A percentile compares a stretch with the other conserved stretches of the same genome.
phyloP scores from a whole-genome alignment of 164 flowering plant genomes.

The Euptelea pleiosperma region DNA sequence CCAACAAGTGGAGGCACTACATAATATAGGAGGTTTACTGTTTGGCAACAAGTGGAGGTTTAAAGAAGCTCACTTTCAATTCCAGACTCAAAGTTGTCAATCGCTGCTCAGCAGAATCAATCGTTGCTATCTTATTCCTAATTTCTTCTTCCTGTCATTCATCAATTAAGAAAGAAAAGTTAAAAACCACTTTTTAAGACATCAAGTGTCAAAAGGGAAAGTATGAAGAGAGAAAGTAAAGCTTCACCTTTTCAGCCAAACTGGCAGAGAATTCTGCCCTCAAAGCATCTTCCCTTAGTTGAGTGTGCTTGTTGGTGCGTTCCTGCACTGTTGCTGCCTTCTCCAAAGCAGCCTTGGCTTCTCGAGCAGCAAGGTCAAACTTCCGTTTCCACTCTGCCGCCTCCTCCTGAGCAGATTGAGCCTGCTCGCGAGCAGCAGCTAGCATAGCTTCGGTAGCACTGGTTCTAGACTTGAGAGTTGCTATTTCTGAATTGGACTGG shows the following conservation, averaged over 20 bases:
- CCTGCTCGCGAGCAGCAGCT: conserved; percentile 88
- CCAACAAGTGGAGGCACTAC: not conserved
- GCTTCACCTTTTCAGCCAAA: conserved; percentile 69
- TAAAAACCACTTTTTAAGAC: not conserved
- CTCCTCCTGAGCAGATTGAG: conserved; percentile 86
- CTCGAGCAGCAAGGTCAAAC: conserved; percentile 78
- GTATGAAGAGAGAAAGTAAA: conserved; percentile 9
- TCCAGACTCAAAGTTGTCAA: conserved; percentile 67
- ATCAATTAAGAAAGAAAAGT: conserved; percentile 9
- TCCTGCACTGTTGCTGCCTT: conserved; percentile 88
- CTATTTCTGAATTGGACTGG: conserved; percentile 61
- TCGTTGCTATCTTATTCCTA: conserved; percentile 58
- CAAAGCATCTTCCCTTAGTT: conserved; percentile 73
- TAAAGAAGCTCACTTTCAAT: conserved; percentile 52
- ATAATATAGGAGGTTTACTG: not conserved
- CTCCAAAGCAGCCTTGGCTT: conserved; percentile 85
- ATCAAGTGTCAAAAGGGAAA: not conserved
- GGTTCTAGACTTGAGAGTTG: conserved; percentile 61
- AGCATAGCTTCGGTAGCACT: conserved; percentile 91
- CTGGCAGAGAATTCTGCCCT: conserved; percentile 60
- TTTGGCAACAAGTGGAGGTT: not conserved
- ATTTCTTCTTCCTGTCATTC: conserved; percentile 75
- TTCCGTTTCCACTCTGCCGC: conserved; percentile 93
- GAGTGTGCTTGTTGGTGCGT: conserved; percentile 59
- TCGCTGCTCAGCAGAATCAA: conserved; percentile 82